These are phyloP conservation scores for Termitomyces sp. DNA, from an alignment of 768 basidiomycete genomes.

Conservation along the genomic window DNA sequence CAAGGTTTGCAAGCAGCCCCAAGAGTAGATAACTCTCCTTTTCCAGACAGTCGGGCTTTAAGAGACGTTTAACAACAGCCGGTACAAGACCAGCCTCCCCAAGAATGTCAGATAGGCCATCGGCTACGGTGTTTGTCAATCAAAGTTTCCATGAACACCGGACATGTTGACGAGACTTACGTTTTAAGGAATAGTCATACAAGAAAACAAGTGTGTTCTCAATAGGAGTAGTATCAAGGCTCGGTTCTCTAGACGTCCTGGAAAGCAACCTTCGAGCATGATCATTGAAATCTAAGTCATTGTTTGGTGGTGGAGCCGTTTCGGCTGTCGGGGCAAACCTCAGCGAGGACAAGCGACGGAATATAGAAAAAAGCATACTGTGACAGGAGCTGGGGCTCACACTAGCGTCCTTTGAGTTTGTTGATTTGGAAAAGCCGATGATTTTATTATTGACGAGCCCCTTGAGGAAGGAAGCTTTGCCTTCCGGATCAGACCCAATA, in stretches of 20 bases:
- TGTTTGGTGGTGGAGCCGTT: background rate
- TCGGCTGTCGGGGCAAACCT: constrained; percentile 1
- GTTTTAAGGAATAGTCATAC: constrained; percentile 11
- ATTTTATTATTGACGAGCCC: constrained; percentile 7
- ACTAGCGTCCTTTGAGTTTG: constrained; percentile 1
- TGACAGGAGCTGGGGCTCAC: constrained; percentile 1
- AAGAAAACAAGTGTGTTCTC: constrained; percentile 9
- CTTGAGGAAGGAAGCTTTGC: constrained; percentile 9
- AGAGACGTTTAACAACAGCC: constrained; percentile 1
- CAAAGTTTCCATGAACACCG: background rate
- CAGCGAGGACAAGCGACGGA: background rate
- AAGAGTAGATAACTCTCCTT: constrained; percentile 10
- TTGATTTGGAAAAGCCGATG: constrained; percentile 3
- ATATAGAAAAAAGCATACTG: constrained; percentile 4
- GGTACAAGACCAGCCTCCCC: constrained; percentile 6
- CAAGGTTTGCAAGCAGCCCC: constrained; percentile 14
- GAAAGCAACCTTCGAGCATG: constrained; percentile 9
- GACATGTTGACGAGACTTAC: background rate
- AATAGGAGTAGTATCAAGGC: background rate
- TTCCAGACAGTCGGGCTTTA: constrained; percentile 2
- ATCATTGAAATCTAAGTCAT: constrained; percentile 2
- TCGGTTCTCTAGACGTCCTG: background rate
- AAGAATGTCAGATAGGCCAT: constrained; percentile 11
- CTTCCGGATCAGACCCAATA: background rate
- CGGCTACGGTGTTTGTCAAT: background rate